These are phyloP conservation scores for Xylariaceae sp. DNA, from an alignment of 2,329 filamentous ascomycete species.

Conservation along the genomic window DNA sequence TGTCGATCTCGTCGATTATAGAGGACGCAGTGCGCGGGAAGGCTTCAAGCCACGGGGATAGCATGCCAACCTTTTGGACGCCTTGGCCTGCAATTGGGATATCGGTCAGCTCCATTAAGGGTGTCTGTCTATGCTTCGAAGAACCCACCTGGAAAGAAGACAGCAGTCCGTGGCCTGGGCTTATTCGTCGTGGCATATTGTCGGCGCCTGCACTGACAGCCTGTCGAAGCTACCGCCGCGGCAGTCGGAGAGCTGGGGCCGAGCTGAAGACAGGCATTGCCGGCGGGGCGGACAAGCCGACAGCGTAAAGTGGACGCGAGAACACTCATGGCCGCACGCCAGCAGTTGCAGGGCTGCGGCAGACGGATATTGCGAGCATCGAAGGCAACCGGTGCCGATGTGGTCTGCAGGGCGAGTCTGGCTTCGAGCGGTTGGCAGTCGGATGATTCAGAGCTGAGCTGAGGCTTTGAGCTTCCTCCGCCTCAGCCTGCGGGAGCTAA, in stretches of 20 bases:
- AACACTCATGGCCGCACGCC: slow-evolving; percentile 22
- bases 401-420: too few relatives aligned
- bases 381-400: slow-evolving; percentile 4
- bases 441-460: too few relatives aligned
- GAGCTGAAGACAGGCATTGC: slow-evolving; percentile 6
- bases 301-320: slow-evolving; percentile 16
- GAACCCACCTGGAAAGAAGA: slow-evolving; percentile 51
- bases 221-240: slow-evolving; percentile 13
- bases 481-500: too few relatives aligned
- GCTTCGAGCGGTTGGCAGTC: too few relatives aligned
- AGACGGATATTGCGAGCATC: slow-evolving; percentile 14
- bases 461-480: too few relatives aligned
- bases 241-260: neutral
- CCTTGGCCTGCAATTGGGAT: slow-evolving; percentile 61
- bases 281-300: slow-evolving; percentile 13
- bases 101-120: neutral
- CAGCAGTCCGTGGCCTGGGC: slow-evolving; percentile 41
- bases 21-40: slow-evolving; percentile 71
- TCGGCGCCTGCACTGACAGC: slow-evolving; percentile 4
- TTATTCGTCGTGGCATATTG: slow-evolving; percentile 25
- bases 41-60: slow-evolving; percentile 74
- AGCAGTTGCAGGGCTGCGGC: slow-evolving; percentile 19
- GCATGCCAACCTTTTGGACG: slow-evolving; percentile 84
- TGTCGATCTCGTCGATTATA: slow-evolving; percentile 82
- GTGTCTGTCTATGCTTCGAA: neutral